Evolutionary conservation across 2,329 filamentous ascomycete genomes (phyloP).

Genomic region (Nothomitra cinnamomea): DNA sequence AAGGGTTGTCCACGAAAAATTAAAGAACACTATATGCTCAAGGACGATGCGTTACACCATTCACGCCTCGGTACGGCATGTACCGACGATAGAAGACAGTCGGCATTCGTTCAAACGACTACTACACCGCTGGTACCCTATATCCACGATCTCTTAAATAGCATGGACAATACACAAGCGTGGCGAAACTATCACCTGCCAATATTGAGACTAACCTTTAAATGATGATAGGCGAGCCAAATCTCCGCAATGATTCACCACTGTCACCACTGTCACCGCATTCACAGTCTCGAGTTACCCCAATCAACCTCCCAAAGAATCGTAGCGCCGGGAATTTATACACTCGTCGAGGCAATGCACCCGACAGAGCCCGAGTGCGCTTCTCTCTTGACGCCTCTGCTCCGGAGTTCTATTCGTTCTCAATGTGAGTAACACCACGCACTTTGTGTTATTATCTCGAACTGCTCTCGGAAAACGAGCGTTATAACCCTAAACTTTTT

Average conservation of each 20-base stretch:
- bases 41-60: neutral
- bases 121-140: neutral
- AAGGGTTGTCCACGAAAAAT: too few species aligned
- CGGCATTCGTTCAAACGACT: neutral
- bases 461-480: neutral
- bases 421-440: constrained; percentile 2
- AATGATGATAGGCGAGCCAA: neutral
- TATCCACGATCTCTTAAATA: neutral
- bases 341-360: constrained; percentile 21
- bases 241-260: neutral
- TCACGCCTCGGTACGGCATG: neutral
- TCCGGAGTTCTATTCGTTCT: neutral
- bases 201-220: neutral
- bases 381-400: constrained; percentile 6
- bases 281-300: neutral
- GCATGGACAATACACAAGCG: neutral
- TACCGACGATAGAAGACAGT: neutral
- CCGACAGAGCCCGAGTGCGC: constrained; percentile 31
- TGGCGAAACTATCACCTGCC: neutral
- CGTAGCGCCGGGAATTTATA: constrained; percentile 32
- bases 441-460: constrained; percentile 10
- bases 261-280: too few species aligned
- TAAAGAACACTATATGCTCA: neutral
- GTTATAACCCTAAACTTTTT: constrained; percentile 16
- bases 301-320: constrained; percentile 23